Base-by-base conservation (phyloP, 768 basidiomycete genomes). In the Wakefieldia striispora region DNA sequence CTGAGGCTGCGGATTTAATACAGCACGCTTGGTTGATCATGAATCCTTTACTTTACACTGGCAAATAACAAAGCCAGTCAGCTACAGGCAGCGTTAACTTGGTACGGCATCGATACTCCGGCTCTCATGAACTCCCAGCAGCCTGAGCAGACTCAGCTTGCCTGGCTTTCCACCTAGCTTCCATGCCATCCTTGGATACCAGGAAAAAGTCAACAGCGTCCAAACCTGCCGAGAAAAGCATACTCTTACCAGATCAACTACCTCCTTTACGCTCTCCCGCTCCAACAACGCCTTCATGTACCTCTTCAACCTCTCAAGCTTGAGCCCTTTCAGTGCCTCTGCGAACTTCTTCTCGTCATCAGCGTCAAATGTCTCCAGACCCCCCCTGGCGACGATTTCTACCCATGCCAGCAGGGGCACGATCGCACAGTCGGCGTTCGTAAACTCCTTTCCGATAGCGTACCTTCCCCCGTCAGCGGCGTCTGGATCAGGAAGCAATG, bases 341-440 rank as follows among this genome's bases (percentile, higher is more conserved):
- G 71, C 66, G 0, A 75, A 63, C 55, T 70, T 75, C 40, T 60
- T 61, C 0, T 80, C 82, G 14, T 73, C 69, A 10, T 77, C 83
- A 21, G 62, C 68, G 20, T 73, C 69, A 49, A 68, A 84, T 23
- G 59, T 67, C 0, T 82, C 81, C n/a, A 79, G 26, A 37, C 81
- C 80, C 48, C 78, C 73, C 60, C 67, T 69, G n/a, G 79, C 53
- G 13, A n/a, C 0, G 1, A 78, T 43, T 34, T 77, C 70, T 27
- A 75, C 50, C 7, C 80, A 66, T 4, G 72, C 79, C 10, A 86
- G 57, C 68, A 82, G 77, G 4, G 86, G 83, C 6, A 73, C 70
- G 26, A 83, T 63, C 3, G 77, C 78, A 20, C 78, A 77, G 57
- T 86, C 86, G 3, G 83, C 84, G 48, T 76, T 77, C 27, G 76